These are phyloP conservation scores for Paraglomus occultum DNA, from an alignment of 192 early-diverging fungal genomes.

Conservation along the genomic window DNA sequence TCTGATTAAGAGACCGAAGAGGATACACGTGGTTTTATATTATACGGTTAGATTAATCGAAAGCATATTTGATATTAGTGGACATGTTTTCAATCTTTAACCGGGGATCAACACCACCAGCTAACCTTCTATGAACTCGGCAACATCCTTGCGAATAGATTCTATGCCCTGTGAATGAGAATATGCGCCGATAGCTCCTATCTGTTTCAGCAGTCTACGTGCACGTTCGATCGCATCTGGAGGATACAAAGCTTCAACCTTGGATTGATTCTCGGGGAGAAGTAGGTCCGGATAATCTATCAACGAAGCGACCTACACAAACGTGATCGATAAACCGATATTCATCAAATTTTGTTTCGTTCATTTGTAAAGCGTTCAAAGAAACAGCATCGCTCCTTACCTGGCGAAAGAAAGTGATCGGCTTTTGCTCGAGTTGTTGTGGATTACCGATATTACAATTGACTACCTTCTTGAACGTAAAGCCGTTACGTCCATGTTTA, in stretches of 20 bases:
- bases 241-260: conserved; percentile 65
- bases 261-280: conserved; percentile 54
- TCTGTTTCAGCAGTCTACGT: conserved; percentile 64
- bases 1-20: conserved; percentile 27
- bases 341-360: background rate
- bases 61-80: background rate
- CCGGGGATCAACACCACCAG: background rate
- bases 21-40: too few relatives aligned
- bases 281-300: conserved; percentile 86
- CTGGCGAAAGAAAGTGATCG: conserved; percentile 97
- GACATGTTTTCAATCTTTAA: too few relatives aligned
- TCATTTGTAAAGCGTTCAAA: conserved; percentile 25
- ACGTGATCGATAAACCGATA: background rate
- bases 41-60: background rate
- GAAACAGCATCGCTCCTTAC: conserved; percentile 39
- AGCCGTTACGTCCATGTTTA: background rate
- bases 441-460: conserved; percentile 49
- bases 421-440: conserved; percentile 53
- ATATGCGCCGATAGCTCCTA: conserved; percentile 86
- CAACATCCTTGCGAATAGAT: conserved; percentile 80
- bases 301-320: conserved; percentile 73
- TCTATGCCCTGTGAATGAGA: conserved; percentile 92
- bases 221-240: conserved; percentile 86
- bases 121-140: conserved; percentile 76
- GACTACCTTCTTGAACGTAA: conserved; percentile 37